Conservation (phyloP, 73 alveolate genomes). For the Urostyla sp. region DNA sequence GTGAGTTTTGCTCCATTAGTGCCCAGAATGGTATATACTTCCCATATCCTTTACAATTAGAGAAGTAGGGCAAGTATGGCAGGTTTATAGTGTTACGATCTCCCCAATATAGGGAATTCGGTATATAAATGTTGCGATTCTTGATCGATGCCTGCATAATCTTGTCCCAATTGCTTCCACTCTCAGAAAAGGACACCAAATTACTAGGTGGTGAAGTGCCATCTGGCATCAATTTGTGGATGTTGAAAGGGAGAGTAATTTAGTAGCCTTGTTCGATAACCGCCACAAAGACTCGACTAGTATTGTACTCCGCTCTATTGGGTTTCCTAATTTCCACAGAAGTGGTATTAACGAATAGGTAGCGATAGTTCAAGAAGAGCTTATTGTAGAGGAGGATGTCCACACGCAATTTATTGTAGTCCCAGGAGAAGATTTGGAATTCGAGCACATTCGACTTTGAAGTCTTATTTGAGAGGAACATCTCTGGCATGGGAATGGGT, state of each 20-base stretch:
- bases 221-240: constrained; percentile 65
- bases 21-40: constrained; percentile 86
- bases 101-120: constrained; percentile 71
- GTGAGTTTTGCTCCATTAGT: constrained; percentile 72
- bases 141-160: constrained; percentile 14
- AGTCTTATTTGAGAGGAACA: constrained; percentile 63
- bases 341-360: constrained; percentile 75
- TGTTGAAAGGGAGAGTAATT: constrained; percentile 83
- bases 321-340: constrained; percentile 82
- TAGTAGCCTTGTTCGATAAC: constrained; percentile 43
- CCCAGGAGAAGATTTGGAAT: constrained; percentile 76
- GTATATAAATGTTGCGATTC: constrained; percentile 63
- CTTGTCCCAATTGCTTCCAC: constrained; percentile 6
- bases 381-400: constrained; percentile 83
- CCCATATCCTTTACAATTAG: constrained; percentile 94
- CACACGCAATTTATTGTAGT: constrained; percentile 60
- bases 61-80: constrained; percentile 88
- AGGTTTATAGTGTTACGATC: constrained; percentile 63
- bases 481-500: constrained; percentile 86
- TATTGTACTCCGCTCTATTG: constrained; percentile 75
- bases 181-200: constrained; percentile 51
- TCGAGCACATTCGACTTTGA: constrained; percentile 72
- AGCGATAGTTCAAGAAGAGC: constrained; percentile 69
- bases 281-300: constrained; percentile 64
- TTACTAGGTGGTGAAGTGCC: constrained; percentile 42